Evolutionary conservation across 1,139 yeast species (phyloP).

Genomic region (Zygotorulaspora mrakii): DNA sequence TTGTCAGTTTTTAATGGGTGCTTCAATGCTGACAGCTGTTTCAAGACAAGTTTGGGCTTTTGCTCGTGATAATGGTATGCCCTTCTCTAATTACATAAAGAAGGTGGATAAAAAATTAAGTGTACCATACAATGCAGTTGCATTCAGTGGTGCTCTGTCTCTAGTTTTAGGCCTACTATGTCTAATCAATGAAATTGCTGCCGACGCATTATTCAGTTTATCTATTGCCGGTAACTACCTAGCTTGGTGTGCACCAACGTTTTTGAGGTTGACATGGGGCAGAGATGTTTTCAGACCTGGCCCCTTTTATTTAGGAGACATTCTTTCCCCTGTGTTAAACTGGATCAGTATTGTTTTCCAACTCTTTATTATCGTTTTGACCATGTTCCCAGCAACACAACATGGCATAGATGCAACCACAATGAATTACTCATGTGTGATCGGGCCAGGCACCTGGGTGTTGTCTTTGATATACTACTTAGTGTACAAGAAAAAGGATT

Average conservation of each 20-base stretch:
- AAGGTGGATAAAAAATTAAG: slow-evolving; percentile 49
- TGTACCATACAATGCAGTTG: slow-evolving; percentile 61
- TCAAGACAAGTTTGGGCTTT: slow-evolving; percentile 52
- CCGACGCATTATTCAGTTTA: slow-evolving; percentile 56
- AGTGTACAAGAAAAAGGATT: slow-evolving; percentile 46
- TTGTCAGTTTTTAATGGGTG: slow-evolving; percentile 65
- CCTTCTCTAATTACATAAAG: slow-evolving; percentile 47
- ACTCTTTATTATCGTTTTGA: slow-evolving; percentile 43
- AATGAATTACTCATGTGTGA: slow-evolving; percentile 61
- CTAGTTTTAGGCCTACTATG: slow-evolving; percentile 53
- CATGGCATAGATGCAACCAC: slow-evolving; percentile 39
- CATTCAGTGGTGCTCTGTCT: slow-evolving; percentile 48
- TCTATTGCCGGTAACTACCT: slow-evolving; percentile 57
- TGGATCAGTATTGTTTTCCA: slow-evolving; percentile 39
- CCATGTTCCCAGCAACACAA: slow-evolving; percentile 46
- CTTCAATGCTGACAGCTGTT: slow-evolving; percentile 50
- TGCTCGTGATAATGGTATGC: slow-evolving; percentile 50
- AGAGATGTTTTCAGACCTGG: slow-evolving; percentile 57
- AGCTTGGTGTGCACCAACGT: slow-evolving; percentile 56
- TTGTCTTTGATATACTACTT: slow-evolving; percentile 45
- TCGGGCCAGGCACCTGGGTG: slow-evolving; percentile 48
- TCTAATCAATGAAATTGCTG: slow-evolving; percentile 55
- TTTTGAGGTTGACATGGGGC: slow-evolving; percentile 47
- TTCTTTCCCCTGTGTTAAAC: slow-evolving; percentile 44
- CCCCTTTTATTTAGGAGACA: slow-evolving; percentile 54